Percentiles rank a stretch among this genome's conserved stretches.
Evolutionary conservation across 2,329 filamentous ascomycete species (phyloP).

Genomic region (Paracorniculantispora psalliotae): DNA sequence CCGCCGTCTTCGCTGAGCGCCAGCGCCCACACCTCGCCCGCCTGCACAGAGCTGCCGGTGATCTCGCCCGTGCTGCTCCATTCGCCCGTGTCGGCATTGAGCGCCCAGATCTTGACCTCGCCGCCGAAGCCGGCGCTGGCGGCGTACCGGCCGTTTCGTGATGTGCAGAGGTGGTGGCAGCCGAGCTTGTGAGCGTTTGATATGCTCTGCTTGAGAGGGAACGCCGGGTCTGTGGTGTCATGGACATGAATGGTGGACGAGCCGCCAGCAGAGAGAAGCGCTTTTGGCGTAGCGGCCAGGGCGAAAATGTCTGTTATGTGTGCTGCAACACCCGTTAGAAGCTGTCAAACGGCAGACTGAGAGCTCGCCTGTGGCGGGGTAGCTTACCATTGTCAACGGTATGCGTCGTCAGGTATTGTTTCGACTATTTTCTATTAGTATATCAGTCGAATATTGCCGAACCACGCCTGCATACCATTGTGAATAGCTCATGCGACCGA

Average conservation of each 20-base stretch:
- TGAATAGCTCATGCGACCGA: background rate
- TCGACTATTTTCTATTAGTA: slow-evolving; percentile 58
- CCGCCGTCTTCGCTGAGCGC: slow-evolving; percentile 78
- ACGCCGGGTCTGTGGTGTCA: slow-evolving; percentile 64
- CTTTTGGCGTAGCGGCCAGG: slow-evolving; percentile 66
- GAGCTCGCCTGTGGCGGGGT: slow-evolving; percentile 25
- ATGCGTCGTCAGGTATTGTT: slow-evolving; percentile 94
- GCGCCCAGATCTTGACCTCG: slow-evolving; percentile 77
- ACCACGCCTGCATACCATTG: background rate
- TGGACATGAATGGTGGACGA: slow-evolving; percentile 78
- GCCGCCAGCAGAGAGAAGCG: slow-evolving; percentile 79
- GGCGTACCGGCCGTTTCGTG: slow-evolving; percentile 63
- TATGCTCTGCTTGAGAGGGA: slow-evolving; percentile 75
- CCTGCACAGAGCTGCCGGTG: slow-evolving; percentile 41
- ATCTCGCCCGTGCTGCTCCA: slow-evolving; percentile 44
- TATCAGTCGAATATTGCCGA: background rate
- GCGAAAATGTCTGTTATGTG: slow-evolving; percentile 83
- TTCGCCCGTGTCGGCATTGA: slow-evolving; percentile 51
- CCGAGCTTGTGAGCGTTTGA: slow-evolving; percentile 78
- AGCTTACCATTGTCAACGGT: slow-evolving; percentile 75
- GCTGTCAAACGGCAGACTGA: slow-evolving; percentile 13
- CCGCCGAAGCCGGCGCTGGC: slow-evolving; percentile 87
- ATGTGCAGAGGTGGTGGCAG: slow-evolving; percentile 80
- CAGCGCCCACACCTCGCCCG: slow-evolving; percentile 80
- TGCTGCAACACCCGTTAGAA: slow-evolving; percentile 44